phyloP scores from a whole-genome alignment of 192 early-diverging fungal species.

The Phlyctochytrium planicorne region DNA sequence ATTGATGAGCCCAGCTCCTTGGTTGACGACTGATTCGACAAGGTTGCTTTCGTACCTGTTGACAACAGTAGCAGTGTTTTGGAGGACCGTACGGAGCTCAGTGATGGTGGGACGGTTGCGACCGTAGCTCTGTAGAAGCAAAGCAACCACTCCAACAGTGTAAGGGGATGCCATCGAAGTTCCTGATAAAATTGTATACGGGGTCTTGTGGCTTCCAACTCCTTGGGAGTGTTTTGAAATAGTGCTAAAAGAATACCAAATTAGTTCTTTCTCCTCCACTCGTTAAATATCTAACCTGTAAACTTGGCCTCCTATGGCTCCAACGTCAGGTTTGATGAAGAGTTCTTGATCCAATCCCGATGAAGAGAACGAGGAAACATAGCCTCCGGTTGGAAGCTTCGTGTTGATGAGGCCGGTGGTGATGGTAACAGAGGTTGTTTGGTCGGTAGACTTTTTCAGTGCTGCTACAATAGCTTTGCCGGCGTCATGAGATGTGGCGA shows the following conservation, averaged over 20 bases:
- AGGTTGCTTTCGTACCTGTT: constrained; percentile 20
- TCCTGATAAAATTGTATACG: constrained; percentile 42
- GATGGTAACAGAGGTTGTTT: constrained; percentile 21
- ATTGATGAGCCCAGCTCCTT: constrained; percentile 58
- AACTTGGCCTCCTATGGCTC: constrained; percentile 40
- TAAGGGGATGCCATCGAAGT: constrained; percentile 84
- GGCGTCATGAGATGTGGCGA: constrained; percentile 11
- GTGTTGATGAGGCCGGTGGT: constrained; percentile 44
- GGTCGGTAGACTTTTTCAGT: constrained; percentile 32
- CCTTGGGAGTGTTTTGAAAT: constrained; percentile 19
- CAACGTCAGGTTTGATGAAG: constrained; percentile 54
- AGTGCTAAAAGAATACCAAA: constrained; percentile 20
- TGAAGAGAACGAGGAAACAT: constrained; percentile 69
- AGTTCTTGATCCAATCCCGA: constrained; percentile 73
- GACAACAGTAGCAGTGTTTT: constrained; percentile 10
- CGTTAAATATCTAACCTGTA: constrained; percentile 16
- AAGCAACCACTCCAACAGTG: constrained; percentile 67
- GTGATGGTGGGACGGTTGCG: constrained; percentile 10
- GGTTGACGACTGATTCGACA: constrained; percentile 13
- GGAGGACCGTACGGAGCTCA: constrained; percentile 27
- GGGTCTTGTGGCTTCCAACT: constrained; percentile 46
- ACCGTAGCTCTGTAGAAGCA: constrained; percentile 49
- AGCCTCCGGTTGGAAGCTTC: constrained; percentile 52
- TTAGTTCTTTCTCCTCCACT: not conserved
- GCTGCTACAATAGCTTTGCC: constrained; percentile 24